These are phyloP conservation scores for Diplodia sapinea DNA, from an alignment of 2,329 filamentous ascomycete genomes.

Conservation along the genomic window DNA sequence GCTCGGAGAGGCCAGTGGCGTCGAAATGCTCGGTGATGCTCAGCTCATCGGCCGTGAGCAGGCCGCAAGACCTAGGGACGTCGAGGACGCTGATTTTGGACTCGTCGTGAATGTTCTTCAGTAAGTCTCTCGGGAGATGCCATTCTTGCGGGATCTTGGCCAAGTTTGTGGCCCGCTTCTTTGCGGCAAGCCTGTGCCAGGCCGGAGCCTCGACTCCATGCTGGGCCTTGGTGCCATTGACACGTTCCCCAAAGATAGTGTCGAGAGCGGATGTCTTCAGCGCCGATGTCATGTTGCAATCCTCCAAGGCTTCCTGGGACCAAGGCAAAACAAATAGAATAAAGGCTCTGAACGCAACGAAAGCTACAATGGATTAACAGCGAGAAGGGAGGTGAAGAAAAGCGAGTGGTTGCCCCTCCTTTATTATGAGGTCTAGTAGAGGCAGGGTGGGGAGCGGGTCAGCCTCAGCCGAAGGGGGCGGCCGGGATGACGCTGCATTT, in stretches of 20 bases:
- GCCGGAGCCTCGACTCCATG: constrained; percentile 18
- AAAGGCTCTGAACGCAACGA: neutral
- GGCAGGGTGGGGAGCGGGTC: neutral
- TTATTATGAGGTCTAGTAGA: neutral
- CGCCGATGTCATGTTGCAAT: neutral
- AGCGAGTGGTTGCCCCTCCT: neutral
- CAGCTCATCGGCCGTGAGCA: constrained; percentile 43
- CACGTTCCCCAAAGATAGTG: neutral
- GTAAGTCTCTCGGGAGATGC: constrained; percentile 1
- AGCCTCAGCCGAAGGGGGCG: constrained; percentile 21
- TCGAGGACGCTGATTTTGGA: constrained; percentile 22
- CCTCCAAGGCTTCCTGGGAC: neutral
- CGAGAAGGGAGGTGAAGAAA: neutral
- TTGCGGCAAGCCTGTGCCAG: constrained; percentile 42
- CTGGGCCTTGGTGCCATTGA: neutral
- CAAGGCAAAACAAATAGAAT: too few species aligned
- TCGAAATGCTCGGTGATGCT: constrained; percentile 46
- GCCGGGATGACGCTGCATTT: constrained; percentile 19
- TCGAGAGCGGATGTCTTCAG: neutral
- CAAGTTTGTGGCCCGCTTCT: constrained; percentile 40
- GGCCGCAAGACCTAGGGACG: constrained; percentile 36
- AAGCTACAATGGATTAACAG: neutral
- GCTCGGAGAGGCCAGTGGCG: constrained; percentile 42
- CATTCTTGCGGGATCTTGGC: constrained; percentile 38
- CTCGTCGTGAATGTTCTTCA: constrained; percentile 3